These are phyloP conservation scores for Ceratocystis ficicola DNA, from an alignment of 2,329 filamentous ascomycete genomes.

Conservation along the genomic window DNA sequence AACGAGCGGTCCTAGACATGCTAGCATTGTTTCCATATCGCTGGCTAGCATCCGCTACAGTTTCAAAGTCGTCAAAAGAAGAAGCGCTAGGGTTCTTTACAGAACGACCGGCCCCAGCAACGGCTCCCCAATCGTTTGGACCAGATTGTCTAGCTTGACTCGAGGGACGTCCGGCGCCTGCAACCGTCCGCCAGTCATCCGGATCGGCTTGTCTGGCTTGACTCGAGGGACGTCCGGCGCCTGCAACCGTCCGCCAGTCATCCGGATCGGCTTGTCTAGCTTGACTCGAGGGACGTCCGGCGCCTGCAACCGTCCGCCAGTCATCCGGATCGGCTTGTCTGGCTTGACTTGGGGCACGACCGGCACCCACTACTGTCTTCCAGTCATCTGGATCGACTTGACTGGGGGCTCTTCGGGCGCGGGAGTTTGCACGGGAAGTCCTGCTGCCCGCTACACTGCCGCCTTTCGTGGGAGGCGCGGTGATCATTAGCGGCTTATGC, in stretches of 20 bases:
- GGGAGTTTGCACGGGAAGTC: neutral
- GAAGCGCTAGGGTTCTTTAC: neutral
- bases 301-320: neutral
- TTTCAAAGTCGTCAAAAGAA: neutral
- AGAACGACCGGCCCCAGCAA: neutral
- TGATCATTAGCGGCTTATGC: conserved; percentile 6
- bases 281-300: neutral
- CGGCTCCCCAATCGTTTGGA: conserved; percentile 11
- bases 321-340: neutral
- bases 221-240: neutral
- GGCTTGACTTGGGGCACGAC: neutral
- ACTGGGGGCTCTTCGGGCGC: neutral
- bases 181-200: neutral
- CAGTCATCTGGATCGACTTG: neutral
- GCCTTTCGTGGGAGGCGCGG: neutral
- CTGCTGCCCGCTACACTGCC: neutral
- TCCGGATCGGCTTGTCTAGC: neutral
- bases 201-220: neutral
- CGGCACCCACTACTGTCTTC: neutral
- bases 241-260: neutral
- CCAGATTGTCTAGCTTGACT: neutral
- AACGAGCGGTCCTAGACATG: neutral
- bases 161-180: conserved; percentile 1
- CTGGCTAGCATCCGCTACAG: neutral
- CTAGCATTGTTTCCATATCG: neutral